phyloP scores from a whole-genome alignment of 2,329 filamentous ascomycete species.

The Aspergillus sergii region DNA sequence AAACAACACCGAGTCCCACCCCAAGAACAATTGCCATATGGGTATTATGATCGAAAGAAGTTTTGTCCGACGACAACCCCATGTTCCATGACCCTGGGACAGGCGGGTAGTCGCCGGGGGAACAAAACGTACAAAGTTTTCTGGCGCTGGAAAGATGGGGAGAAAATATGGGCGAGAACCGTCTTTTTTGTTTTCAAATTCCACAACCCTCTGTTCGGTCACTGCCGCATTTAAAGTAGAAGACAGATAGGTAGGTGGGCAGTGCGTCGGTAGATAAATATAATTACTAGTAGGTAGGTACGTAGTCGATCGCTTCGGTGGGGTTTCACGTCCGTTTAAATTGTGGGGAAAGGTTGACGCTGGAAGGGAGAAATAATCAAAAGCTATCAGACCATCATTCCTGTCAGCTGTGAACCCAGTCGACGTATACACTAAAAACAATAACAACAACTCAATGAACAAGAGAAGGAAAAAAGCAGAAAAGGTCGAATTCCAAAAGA shows the following conservation, averaged over 20 bases:
- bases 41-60: slow-evolving; percentile 23
- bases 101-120: slow-evolving; percentile 11
- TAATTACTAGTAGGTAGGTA: too few species aligned
- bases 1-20: slow-evolving; percentile 34
- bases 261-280: too few species aligned
- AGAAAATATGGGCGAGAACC: neutral
- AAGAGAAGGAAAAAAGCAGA: neutral
- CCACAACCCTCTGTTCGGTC: too few species aligned
- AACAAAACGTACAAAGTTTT: neutral
- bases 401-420: neutral
- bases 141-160: neutral
- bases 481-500: neutral
- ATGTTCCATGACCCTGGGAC: slow-evolving; percentile 15
- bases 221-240: too few species aligned
- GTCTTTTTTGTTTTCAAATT: neutral
- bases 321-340: too few species aligned
- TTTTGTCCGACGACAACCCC: slow-evolving; percentile 23
- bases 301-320: neutral
- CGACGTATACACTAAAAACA: neutral
- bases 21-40: slow-evolving; percentile 38
- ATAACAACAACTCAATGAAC: neutral
- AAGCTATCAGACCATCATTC: slow-evolving; percentile 4
- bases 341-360: neutral
- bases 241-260: too few species aligned
- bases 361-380: too few species aligned